These are phyloP conservation scores for Pythium brassicae DNA, from an alignment of 352 stramenopile species.

Conservation along the genomic window DNA sequence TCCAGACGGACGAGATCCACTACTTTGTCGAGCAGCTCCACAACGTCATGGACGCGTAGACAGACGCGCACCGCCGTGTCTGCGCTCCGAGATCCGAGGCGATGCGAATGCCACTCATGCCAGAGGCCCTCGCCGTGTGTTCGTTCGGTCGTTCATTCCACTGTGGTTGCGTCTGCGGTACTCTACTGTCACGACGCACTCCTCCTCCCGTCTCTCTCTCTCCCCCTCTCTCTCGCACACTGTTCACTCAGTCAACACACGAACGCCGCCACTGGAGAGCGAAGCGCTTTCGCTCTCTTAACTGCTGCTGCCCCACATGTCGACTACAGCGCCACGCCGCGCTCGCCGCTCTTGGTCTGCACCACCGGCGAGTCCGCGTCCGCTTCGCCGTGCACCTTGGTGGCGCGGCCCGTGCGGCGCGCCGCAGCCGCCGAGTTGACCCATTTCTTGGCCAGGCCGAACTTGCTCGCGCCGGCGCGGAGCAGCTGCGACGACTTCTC, in stretches of 20 bases:
- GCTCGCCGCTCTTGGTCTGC: conserved; percentile 8
- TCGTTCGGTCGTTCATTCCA: no score
- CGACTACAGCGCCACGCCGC: conserved; percentile 6
- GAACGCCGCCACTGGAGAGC: background rate
- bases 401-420: conserved; percentile 7
- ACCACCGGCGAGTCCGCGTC: background rate
- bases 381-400: conserved; percentile 10
- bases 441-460: conserved; percentile 14
- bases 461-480: conserved; percentile 4
- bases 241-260: background rate
- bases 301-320: background rate
- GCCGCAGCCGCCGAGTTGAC: conserved; percentile 5
- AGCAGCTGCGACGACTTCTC: conserved; percentile 9
- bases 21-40: conserved; percentile 96
- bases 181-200: no score
- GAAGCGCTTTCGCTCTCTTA: conserved; percentile 2
- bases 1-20: conserved; percentile 92
- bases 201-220: no score
- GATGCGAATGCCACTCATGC: no score
- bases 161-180: no score
- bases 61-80: no score
- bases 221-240: no score
- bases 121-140: no score
- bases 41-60: conserved; percentile 85
- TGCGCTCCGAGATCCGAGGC: no score